These are phyloP conservation scores for Aspergillus sp. DNA, from an alignment of 2,329 filamentous ascomycete species.

Conservation along the genomic window DNA sequence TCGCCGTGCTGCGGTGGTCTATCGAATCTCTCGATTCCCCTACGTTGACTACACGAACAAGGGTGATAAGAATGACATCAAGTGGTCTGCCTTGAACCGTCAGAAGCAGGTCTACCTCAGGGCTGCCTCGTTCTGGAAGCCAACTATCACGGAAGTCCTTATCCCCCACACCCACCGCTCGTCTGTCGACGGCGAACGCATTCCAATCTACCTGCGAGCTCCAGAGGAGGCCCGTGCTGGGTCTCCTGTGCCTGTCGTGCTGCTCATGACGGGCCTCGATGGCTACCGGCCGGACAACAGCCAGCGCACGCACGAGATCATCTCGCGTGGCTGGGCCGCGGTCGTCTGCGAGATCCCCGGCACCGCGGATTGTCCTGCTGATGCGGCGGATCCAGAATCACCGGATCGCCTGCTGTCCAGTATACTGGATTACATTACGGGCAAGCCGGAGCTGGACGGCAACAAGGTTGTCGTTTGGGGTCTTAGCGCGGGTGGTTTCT, in stretches of 20 bases:
- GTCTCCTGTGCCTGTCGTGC: conserved; percentile 43
- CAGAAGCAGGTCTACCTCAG: conserved; percentile 59
- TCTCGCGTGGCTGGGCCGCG: conserved; percentile 54
- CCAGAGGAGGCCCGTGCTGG: conserved; percentile 40
- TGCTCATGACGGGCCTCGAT: conserved; percentile 53
- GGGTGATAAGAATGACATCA: conserved; percentile 26
- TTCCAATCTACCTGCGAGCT: conserved; percentile 59
- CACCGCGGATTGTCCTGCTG: conserved; percentile 59
- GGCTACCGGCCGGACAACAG: conserved; percentile 49
- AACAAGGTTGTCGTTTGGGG: conserved; percentile 54
- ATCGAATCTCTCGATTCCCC: conserved; percentile 65
- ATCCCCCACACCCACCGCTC: conserved; percentile 51
- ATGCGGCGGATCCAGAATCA: conserved; percentile 50
- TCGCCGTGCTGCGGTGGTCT: conserved; percentile 63
- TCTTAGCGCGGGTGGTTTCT: conserved; percentile 58
- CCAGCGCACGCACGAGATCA: conserved; percentile 52
- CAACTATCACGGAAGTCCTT: conserved; percentile 53
- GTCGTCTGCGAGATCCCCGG: conserved; percentile 59
- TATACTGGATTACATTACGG: conserved; percentile 53
- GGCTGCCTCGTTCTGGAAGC: conserved; percentile 46
- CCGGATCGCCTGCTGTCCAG: conserved; percentile 57
- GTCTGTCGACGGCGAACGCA: conserved; percentile 45
- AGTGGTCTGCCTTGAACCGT: conserved; percentile 56
- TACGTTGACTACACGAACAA: conserved; percentile 25
- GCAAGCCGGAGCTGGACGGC: conserved; percentile 48